A percentile compares a stretch with the other conserved stretches of the same genome.
These are phyloP conservation scores for Globisporangium viniferum DNA, from an alignment of 352 stramenopile genomes.

Conservation along the genomic window DNA sequence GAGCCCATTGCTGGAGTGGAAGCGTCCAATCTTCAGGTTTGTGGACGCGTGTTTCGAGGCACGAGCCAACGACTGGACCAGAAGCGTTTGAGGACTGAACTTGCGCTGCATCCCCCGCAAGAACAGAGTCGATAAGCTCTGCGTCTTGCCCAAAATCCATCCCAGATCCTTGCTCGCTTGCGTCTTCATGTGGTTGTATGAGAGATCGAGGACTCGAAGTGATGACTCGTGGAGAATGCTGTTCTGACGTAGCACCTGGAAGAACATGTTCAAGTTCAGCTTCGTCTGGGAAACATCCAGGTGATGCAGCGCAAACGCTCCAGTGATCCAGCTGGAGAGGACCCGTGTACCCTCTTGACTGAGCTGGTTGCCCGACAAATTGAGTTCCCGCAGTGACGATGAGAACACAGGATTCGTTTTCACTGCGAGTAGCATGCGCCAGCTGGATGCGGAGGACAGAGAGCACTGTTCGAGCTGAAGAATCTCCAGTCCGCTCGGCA, in stretches of 20 bases:
- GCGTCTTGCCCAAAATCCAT: constrained; percentile 57
- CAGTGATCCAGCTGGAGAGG: constrained; percentile 53
- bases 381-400: constrained; percentile 48
- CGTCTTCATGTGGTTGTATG: constrained; percentile 60
- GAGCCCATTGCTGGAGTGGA: constrained; percentile 32
- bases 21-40: constrained; percentile 10
- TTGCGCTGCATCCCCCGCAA: constrained; percentile 54
- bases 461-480: constrained; percentile 60
- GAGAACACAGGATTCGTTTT: constrained; percentile 49
- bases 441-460: constrained; percentile 30
- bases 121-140: constrained; percentile 58
- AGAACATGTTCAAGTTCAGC: constrained; percentile 52
- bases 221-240: constrained; percentile 63
- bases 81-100: constrained; percentile 22
- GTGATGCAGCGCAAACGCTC: constrained; percentile 47
- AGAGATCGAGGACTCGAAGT: constrained; percentile 56
- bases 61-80: constrained; percentile 21
- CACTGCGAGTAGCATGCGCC: constrained; percentile 37
- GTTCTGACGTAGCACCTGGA: constrained; percentile 61
- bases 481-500: constrained; percentile 44
- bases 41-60: constrained; percentile 26
- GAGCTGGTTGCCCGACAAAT: constrained; percentile 58
- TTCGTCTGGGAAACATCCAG: constrained; percentile 61
- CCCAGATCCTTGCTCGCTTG: constrained; percentile 52
- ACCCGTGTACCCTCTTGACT: constrained; percentile 36